Evolutionary conservation across 2,329 filamentous ascomycete species (phyloP).

Genomic region (Exserohilum rostratum): DNA sequence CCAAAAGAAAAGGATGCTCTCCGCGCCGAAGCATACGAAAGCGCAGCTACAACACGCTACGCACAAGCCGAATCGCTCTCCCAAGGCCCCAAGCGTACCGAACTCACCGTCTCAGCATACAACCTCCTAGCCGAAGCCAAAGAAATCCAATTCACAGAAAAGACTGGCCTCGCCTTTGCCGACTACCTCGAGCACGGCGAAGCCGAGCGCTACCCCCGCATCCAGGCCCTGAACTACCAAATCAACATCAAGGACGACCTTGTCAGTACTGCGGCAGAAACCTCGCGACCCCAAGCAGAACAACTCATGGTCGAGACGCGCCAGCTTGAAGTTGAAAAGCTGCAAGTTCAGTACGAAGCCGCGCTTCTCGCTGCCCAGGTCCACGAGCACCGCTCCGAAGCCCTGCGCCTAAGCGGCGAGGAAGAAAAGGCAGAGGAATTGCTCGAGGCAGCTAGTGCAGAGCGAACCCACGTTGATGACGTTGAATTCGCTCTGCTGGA

Average conservation of each 20-base stretch:
- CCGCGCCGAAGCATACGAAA: slow-evolving; percentile 35
- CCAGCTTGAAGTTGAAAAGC: slow-evolving; percentile 25
- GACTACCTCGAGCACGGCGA: slow-evolving; percentile 17
- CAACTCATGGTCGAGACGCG: slow-evolving; percentile 21
- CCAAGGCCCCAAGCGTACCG: slow-evolving; percentile 22
- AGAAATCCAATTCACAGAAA: slow-evolving; percentile 29
- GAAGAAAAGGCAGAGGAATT: slow-evolving; percentile 13
- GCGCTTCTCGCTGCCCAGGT: slow-evolving; percentile 31
- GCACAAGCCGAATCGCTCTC: slow-evolving; percentile 28
- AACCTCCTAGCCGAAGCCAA: slow-evolving; percentile 39
- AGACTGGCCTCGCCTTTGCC: slow-evolving; percentile 25
- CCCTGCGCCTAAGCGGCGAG: slow-evolving; percentile 18
- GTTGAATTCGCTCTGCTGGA: slow-evolving; percentile 18
- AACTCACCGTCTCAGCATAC: slow-evolving; percentile 34
- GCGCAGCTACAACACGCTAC: slow-evolving; percentile 31
- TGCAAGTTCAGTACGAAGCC: slow-evolving; percentile 21
- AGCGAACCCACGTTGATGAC: slow-evolving; percentile 23
- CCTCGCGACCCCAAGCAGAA: slow-evolving; percentile 15
- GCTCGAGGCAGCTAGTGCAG: slow-evolving; percentile 18
- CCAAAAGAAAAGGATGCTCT: slow-evolving; percentile 27
- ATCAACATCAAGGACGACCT: slow-evolving; percentile 23
- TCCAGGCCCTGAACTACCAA: slow-evolving; percentile 29
- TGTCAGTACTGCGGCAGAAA: slow-evolving; percentile 18
- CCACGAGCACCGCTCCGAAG: slow-evolving; percentile 29
- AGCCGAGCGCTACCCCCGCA: slow-evolving; percentile 17